These are phyloP conservation scores for Beauveria rudraprayagi DNA, from an alignment of 2,329 filamentous ascomycete genomes.

Conservation along the genomic window DNA sequence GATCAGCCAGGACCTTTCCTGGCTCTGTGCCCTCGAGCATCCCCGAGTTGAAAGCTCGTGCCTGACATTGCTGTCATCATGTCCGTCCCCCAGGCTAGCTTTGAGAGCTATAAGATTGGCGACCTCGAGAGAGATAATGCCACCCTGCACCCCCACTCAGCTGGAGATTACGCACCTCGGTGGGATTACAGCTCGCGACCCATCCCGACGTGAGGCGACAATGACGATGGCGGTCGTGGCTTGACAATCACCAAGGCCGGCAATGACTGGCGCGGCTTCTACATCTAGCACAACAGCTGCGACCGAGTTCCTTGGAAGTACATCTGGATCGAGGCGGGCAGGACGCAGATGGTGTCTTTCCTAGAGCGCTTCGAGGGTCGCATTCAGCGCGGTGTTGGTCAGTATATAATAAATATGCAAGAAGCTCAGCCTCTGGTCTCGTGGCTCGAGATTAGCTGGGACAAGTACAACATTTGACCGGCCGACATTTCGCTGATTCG, in stretches of 20 bases:
- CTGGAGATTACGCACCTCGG: background rate
- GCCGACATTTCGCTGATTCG: constrained; percentile 22
- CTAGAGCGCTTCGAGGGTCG: constrained; percentile 20
- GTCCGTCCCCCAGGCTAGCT: constrained; percentile 2
- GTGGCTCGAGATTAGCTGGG: constrained; percentile 21
- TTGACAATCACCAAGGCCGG: constrained; percentile 7
- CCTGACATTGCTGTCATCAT: constrained; percentile 8
- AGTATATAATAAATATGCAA: constrained; percentile 18
- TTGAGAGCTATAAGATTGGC: constrained; percentile 4
- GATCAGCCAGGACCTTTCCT: background rate
- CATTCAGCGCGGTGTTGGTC: constrained; percentile 19
- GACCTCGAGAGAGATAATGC: background rate
- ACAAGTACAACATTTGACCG: constrained; percentile 17
- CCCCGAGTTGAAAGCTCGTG: background rate
- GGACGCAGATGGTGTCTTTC: constrained; percentile 19
- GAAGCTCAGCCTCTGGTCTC: constrained; percentile 18
- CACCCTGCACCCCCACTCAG: background rate
- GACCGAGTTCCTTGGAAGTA: constrained; percentile 21
- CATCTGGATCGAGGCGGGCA: constrained; percentile 17
- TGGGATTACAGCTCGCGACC: constrained; percentile 1
- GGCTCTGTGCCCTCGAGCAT: background rate
- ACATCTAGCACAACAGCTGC: constrained; percentile 21
- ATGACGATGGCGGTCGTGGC: constrained; percentile 7
- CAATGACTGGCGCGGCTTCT: constrained; percentile 9
- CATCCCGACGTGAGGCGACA: constrained; percentile 7